Evolutionary conservation across 441 rosid genomes (phyloP).

Genomic region (Erodium trifolium): DNA sequence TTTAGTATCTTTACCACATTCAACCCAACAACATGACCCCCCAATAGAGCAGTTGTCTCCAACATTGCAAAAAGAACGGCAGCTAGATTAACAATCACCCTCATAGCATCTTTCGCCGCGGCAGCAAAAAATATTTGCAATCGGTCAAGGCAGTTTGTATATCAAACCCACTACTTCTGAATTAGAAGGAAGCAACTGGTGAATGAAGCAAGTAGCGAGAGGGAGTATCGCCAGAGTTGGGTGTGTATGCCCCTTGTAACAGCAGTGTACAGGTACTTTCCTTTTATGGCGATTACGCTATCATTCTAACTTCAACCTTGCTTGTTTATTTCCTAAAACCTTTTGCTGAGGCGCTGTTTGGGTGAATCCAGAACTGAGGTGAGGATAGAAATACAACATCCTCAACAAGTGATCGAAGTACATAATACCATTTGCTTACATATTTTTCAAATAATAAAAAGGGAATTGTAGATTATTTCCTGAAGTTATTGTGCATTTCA

Average conservation of each 20-base stretch:
- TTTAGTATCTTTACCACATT: conserved; percentile 24
- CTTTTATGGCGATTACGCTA: neutral
- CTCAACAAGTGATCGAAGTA: too few species aligned
- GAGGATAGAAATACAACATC: too few species aligned
- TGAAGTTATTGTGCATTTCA: too few species aligned
- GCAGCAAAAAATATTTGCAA: conserved; percentile 39
- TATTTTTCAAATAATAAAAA: too few species aligned
- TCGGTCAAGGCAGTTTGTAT: conserved; percentile 36
- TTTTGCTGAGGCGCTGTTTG: too few species aligned
- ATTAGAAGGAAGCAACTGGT: neutral
- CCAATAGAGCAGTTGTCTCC: conserved; percentile 33
- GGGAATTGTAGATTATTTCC: too few species aligned
- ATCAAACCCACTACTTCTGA: neutral
- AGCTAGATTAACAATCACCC: conserved; percentile 45
- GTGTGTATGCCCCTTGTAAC: neutral
- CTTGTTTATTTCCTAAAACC: too few species aligned
- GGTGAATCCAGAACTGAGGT: too few species aligned
- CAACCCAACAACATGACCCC: neutral
- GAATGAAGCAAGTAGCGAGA: neutral
- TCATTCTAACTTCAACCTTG: neutral
- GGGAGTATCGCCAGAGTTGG: neutral
- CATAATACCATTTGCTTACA: too few species aligned
- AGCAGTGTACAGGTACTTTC: neutral
- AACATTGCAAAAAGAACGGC: conserved; percentile 15
- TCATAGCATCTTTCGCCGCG: conserved; percentile 32